phyloP scores from a whole-genome alignment of 352 stramenopile genomes.

The Phytopythium chamaehyphon region DNA sequence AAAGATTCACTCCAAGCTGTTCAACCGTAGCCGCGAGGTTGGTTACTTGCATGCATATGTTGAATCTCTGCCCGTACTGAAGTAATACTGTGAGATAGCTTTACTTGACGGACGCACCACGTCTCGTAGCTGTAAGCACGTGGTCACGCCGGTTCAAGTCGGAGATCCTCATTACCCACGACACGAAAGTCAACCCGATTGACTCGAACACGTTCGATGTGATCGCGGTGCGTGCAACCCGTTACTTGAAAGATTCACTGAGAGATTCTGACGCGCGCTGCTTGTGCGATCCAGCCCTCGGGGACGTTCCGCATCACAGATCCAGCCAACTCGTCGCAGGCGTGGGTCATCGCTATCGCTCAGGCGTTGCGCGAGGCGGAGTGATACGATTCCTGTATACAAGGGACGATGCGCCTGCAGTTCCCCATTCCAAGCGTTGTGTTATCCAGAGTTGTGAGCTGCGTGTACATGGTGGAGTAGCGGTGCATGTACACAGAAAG shows the following conservation, averaged over 20 bases:
- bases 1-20: slow-evolving; percentile 77
- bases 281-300: too few relatives aligned
- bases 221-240: slow-evolving; percentile 43
- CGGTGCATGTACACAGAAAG: too few relatives aligned
- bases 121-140: slow-evolving; percentile 62
- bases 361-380: slow-evolving; percentile 19
- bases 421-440: background rate
- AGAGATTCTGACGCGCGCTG: too few relatives aligned
- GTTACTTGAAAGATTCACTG: too few relatives aligned
- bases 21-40: slow-evolving; percentile 70
- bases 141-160: slow-evolving; percentile 73
- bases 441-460: too few relatives aligned
- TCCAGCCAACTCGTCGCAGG: slow-evolving; percentile 49
- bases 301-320: slow-evolving; percentile 61
- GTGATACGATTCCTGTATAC: background rate
- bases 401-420: background rate
- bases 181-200: slow-evolving; percentile 68
- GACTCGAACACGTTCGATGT: slow-evolving; percentile 76
- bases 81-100: slow-evolving; percentile 21
- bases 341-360: slow-evolving; percentile 53
- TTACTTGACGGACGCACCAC: slow-evolving; percentile 65
- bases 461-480: too few relatives aligned
- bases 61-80: background rate
- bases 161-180: slow-evolving; percentile 53
- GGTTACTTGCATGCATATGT: background rate